A percentile compares a stretch with the other conserved stretches of the same genome.
Evolutionary conservation across 441 rosid species (phyloP).

Genomic region (Cnidoscolus chayamansa): DNA sequence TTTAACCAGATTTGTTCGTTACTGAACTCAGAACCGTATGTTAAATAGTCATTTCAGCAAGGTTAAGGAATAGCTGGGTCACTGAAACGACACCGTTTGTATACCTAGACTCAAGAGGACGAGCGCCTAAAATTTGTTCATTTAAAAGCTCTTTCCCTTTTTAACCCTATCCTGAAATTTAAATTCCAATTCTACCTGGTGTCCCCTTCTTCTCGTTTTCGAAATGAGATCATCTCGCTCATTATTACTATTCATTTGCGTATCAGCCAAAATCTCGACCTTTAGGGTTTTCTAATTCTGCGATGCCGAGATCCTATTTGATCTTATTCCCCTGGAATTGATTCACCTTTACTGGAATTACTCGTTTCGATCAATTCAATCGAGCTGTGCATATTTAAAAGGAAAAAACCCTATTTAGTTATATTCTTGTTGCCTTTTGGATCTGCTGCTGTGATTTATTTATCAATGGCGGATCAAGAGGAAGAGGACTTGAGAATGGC

Average conservation of each 20-base stretch:
- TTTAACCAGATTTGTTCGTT: not conserved
- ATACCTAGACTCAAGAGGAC: too few species aligned
- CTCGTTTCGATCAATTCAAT: slow-evolving; percentile 13
- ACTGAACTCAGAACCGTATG: not conserved
- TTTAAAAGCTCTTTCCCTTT: too few species aligned
- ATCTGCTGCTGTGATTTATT: slow-evolving; percentile 3
- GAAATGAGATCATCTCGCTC: not conserved
- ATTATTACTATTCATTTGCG: not conserved
- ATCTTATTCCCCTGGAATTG: slow-evolving; percentile 1
- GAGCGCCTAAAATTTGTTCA: too few species aligned
- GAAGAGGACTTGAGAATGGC: slow-evolving; percentile 86
- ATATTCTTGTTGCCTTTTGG: slow-evolving; percentile 11
- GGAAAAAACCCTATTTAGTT: slow-evolving; percentile 28
- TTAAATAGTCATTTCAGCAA: not conserved
- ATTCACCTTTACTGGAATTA: not conserved
- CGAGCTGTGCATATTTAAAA: slow-evolving; percentile 12
- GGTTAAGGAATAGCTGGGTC: too few species aligned
- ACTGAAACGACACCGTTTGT: too few species aligned
- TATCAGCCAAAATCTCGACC: slow-evolving; percentile 8
- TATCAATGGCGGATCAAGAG: slow-evolving; percentile 91
- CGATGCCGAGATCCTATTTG: not conserved
- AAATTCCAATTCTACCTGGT: too few species aligned
- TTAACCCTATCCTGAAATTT: too few species aligned
- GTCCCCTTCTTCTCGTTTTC: too few species aligned
- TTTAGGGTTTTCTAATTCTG: slow-evolving; percentile 12